phyloP scores from a whole-genome alignment of 1,139 yeast species.

The Taphrina populina region DNA sequence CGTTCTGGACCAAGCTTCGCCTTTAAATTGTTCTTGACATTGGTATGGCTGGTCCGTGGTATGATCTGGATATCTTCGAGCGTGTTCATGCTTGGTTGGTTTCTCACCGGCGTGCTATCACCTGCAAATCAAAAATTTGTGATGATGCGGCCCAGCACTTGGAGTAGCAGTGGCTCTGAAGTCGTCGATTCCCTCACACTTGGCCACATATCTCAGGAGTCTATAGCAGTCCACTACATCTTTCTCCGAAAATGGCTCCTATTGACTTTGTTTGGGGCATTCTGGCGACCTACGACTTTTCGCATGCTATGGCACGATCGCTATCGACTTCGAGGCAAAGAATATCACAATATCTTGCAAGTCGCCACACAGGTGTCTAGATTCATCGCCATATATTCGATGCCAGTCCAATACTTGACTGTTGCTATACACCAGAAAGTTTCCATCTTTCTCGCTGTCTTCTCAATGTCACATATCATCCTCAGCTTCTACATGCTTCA shows the following conservation, averaged over 20 bases:
- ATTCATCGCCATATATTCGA: background rate
- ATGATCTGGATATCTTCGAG: constrained; percentile 34
- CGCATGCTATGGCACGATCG: background rate
- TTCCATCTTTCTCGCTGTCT: background rate
- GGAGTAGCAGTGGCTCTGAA: background rate
- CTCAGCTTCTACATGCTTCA: constrained; percentile 1
- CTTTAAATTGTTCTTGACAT: constrained; percentile 1
- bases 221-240: background rate
- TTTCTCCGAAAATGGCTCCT: constrained; percentile 8
- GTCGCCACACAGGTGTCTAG: background rate
- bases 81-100: constrained; percentile 29
- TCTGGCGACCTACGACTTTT: constrained; percentile 12
- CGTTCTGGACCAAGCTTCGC: background rate
- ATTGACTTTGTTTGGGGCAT: constrained; percentile 4
- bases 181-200: too few relatives aligned
- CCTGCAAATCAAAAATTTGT: constrained; percentile 7
- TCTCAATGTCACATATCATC: constrained; percentile 1
- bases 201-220: background rate
- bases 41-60: constrained; percentile 37
- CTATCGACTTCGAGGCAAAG: constrained; percentile 7
- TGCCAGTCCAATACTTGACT: background rate
- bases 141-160: background rate
- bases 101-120: constrained; percentile 18
- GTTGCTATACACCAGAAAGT: background rate
- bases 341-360: constrained; percentile 8